A percentile compares a stretch with the other conserved stretches of the same genome.
phyloP scores from a whole-genome alignment of 2,329 filamentous ascomycete genomes.

The Neofusicoccum umdonicola region DNA sequence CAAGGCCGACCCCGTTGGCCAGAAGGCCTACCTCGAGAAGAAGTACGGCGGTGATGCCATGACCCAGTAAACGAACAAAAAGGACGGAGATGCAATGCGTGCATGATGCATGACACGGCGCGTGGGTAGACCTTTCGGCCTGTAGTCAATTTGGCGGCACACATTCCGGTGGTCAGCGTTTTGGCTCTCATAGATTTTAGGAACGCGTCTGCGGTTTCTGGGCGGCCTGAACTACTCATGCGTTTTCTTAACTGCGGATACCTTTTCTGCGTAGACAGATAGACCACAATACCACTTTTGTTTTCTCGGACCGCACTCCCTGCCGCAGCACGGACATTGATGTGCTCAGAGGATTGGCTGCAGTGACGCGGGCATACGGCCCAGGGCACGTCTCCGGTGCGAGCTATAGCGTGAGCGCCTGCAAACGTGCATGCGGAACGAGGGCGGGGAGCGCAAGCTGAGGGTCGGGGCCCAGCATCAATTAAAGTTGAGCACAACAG shows the following conservation, averaged over 20 bases:
- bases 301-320: not conserved
- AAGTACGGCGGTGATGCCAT: constrained; percentile 29
- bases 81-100: not conserved
- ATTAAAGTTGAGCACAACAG: not conserved
- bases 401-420: too few species aligned
- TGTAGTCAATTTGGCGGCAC: not conserved
- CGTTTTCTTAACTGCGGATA: constrained; percentile 13
- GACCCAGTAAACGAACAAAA: constrained; percentile 16
- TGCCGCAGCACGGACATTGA: not conserved
- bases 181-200: not conserved
- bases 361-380: too few species aligned
- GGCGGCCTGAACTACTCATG: not conserved
- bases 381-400: too few species aligned
- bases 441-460: not conserved
- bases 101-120: constrained; percentile 6
- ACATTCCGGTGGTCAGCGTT: not conserved
- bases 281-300: constrained; percentile 17
- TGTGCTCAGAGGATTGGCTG: too few species aligned
- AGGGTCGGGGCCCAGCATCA: not conserved
- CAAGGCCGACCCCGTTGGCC: constrained; percentile 41
- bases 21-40: constrained; percentile 38
- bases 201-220: not conserved
- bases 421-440: not conserved
- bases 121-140: not conserved
- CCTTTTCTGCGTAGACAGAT: constrained; percentile 17